Evolutionary conservation across 2,329 filamentous ascomycete species (phyloP), one percentile per base, ranked within the genome.

Genomic region (Ascochyta clinopodiicola): DNA sequence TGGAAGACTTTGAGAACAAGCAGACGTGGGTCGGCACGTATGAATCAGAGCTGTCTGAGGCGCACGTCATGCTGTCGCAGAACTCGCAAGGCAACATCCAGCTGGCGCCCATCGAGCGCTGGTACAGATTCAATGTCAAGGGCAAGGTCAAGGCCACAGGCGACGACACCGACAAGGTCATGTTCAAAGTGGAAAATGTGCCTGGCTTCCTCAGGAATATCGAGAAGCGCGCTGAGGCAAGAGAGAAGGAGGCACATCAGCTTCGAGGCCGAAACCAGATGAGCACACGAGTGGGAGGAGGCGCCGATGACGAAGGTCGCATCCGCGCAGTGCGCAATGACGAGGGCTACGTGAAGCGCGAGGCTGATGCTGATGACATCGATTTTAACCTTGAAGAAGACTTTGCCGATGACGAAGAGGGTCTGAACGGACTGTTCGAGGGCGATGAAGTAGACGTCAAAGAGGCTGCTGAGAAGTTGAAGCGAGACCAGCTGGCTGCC

Each of bases 1-100:
- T 99, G 32, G 95, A 99, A 73, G 95, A 99, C 74, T 96, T 93
- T 36, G 94, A 99, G 69, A 92, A 92, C 61, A 96, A 94, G 75
- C 94, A 96, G 67, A 90, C 91, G 2, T 98, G 93, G 92, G 88
- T 95, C 31, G 95, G 93, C 39, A 90, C 88, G 52, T 97, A 98
- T 66, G 90, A 98, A 67, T 89, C 90, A 24, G 91, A 92, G 17
- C 83, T 98, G 34, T 96, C 94, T 0, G 88, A 94, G 67, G 82
- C 81, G 1, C 88, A 91, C 46, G 91, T 92, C 45, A 88, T 96
- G 62, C 88, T 96, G 49, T 62, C 64, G 12, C 84, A 91, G 38
- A 88, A 92, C 31, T 82, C 82, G 2, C 86, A 66, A n/a, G 57
- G 63, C 24, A 58, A 60, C 31, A 95, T 96, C 72, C 87, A 88